Evolutionary conservation across 768 basidiomycete species (phyloP).

Genomic region (Lactarius trivialis): DNA sequence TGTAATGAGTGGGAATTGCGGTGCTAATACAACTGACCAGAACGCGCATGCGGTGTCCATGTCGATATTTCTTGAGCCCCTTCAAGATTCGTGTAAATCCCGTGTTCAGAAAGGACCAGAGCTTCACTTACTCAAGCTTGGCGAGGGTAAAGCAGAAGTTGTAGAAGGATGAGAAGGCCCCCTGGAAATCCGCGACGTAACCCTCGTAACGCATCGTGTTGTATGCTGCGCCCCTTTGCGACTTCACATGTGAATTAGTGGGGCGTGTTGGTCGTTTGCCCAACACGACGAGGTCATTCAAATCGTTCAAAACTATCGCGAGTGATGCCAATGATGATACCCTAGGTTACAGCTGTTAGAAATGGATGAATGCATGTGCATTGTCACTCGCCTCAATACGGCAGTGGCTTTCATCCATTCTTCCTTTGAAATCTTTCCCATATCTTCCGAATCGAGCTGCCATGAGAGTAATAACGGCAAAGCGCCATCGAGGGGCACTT

Average conservation of each 20-base stretch:
- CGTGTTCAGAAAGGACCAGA: not conserved
- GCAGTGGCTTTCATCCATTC: slow-evolving; percentile 64
- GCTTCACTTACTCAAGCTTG: slow-evolving; percentile 59
- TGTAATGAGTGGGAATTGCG: slow-evolving; percentile 58
- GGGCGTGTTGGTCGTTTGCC: slow-evolving; percentile 34
- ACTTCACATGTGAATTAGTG: slow-evolving; percentile 24
- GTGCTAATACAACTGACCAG: slow-evolving; percentile 69
- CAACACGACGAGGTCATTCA: slow-evolving; percentile 56
- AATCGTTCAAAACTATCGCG: slow-evolving; percentile 46
- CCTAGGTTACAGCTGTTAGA: slow-evolving; percentile 28
- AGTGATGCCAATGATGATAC: slow-evolving; percentile 47
- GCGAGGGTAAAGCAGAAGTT: slow-evolving; percentile 62
- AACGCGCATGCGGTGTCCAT: slow-evolving; percentile 76
- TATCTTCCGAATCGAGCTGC: slow-evolving; percentile 63
- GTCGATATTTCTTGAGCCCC: slow-evolving; percentile 69
- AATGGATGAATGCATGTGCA: slow-evolving; percentile 2
- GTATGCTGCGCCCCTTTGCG: slow-evolving; percentile 46
- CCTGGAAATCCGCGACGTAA: slow-evolving; percentile 43
- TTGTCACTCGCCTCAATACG: slow-evolving; percentile 37
- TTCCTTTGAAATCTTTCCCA: slow-evolving; percentile 61
- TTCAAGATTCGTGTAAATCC: slow-evolving; percentile 26
- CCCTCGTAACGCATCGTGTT: slow-evolving; percentile 44
- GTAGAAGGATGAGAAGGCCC: slow-evolving; percentile 61
- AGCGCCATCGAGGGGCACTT: slow-evolving; percentile 68
- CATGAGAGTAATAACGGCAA: slow-evolving; percentile 69